phyloP scores from a whole-genome alignment of 1,139 yeast species.

The Nakaseomyces nivariensis region DNA sequence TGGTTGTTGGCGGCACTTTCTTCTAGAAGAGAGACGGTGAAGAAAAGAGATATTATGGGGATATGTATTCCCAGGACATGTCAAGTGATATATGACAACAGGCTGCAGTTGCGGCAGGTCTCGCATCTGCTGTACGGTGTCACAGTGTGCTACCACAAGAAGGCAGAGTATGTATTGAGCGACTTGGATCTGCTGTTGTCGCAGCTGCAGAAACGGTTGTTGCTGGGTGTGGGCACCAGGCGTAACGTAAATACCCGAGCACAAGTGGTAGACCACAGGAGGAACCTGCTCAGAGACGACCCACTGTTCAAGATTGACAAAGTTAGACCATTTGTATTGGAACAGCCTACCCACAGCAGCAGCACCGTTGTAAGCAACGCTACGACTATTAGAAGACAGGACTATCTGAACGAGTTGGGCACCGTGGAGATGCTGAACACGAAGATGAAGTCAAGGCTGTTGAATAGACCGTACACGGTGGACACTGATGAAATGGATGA shows the following conservation, averaged over 20 bases:
- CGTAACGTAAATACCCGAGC: no score
- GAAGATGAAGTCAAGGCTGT: conserved; percentile 5
- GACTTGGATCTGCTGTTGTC: conserved; percentile 17
- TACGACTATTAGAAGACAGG: conserved; percentile 19
- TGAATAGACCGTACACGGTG: conserved; percentile 2
- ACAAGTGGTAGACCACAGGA: neutral
- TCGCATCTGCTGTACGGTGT: conserved; percentile 27
- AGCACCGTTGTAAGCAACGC: conserved; percentile 5
- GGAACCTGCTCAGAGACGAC: neutral
- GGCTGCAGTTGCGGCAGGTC: conserved; percentile 22
- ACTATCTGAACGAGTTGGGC: conserved; percentile 22
- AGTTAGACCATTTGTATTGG: conserved; percentile 11
- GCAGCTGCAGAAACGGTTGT: conserved; percentile 18
- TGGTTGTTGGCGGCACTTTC: conserved; percentile 13
- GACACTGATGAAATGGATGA: conserved; percentile 8
- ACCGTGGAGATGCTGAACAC: conserved; percentile 6
- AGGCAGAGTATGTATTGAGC: conserved; percentile 24
- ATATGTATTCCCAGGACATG: conserved; percentile 28
- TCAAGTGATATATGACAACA: conserved; percentile 14
- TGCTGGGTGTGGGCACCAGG: neutral
- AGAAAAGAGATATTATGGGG: conserved; percentile 24
- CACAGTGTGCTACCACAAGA: conserved; percentile 24
- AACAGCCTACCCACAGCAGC: neutral
- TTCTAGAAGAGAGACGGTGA: conserved; percentile 6
- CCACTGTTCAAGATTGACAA: conserved; percentile 6